Evolutionary conservation across 225 moss, liverwort and hornwort genomes (phyloP).

Genomic region (Thuidium tamariscinum): DNA sequence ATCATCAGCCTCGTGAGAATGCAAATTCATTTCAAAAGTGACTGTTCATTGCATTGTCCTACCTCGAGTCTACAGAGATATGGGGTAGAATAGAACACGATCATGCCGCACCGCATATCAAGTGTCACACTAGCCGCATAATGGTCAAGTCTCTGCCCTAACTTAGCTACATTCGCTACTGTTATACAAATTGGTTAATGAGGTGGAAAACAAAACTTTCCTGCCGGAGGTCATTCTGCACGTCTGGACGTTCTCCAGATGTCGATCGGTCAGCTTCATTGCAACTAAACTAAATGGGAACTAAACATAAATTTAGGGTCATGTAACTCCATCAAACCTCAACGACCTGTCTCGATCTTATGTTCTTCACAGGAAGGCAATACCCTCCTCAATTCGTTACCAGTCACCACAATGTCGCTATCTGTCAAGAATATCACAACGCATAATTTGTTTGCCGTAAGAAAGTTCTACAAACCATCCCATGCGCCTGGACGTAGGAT

Average conservation of each 20-base stretch:
- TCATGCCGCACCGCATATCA: constrained; percentile 23
- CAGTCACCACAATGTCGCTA: background rate
- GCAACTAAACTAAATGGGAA: constrained; percentile 8
- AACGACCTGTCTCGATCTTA: constrained; percentile 4
- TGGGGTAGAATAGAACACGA: constrained; percentile 17
- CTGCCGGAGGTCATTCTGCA: constrained; percentile 12
- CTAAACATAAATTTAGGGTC: constrained; percentile 7
- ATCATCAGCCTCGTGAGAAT: background rate
- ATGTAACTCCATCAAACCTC: constrained; percentile 1
- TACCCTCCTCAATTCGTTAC: constrained; percentile 3
- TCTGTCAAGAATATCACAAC: constrained; percentile 15
- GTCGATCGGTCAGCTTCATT: constrained; percentile 6
- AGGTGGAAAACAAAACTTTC: constrained; percentile 6
- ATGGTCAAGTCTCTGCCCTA: constrained; percentile 32
- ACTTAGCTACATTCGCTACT: constrained; percentile 21
- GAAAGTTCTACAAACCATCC: constrained; percentile 34
- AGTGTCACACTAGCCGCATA: constrained; percentile 37
- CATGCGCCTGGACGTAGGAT: constrained; percentile 66
- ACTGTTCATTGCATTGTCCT: constrained; percentile 15
- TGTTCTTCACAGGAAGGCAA: constrained; percentile 11
- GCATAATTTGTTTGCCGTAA: background rate
- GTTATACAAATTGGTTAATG: constrained; percentile 35
- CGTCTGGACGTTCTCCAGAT: constrained; percentile 15
- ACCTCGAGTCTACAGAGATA: constrained; percentile 7
- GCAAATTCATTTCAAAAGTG: constrained; percentile 7